Conservation (phyloP, 1,284 basidiomycete species). For the Veloboletus limbatus region DNA sequence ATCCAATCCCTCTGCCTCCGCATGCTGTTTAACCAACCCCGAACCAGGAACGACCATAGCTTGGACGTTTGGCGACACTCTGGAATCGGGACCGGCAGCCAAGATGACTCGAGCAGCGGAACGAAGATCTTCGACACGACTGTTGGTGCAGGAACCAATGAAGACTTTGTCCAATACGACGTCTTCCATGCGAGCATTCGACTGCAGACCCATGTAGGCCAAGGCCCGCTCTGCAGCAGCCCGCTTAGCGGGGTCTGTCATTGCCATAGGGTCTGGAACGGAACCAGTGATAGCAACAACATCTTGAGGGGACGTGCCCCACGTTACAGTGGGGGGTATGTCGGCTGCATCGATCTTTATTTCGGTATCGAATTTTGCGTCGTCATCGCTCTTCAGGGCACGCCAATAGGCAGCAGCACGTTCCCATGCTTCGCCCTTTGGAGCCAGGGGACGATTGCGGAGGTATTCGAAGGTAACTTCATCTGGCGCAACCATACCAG, state of each 20-base stretch:
- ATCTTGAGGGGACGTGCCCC: conserved; percentile 96
- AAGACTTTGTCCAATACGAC: conserved; percentile 92
- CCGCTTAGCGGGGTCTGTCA: conserved; percentile 66
- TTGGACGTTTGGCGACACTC: conserved; percentile 76
- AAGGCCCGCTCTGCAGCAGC: conserved; percentile 79
- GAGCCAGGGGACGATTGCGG: conserved; percentile 79
- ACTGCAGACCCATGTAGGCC: conserved; percentile 87
- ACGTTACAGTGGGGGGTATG: conserved; percentile 92
- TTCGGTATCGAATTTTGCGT: conserved; percentile 87
- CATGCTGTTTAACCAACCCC: conserved; percentile 91
- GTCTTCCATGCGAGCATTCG: conserved; percentile 84
- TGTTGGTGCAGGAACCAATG: conserved; percentile 97
- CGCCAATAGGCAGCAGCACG: conserved; percentile 87
- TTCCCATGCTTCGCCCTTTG: conserved; percentile 90
- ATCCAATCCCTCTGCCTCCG: conserved; percentile 91
- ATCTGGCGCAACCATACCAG: conserved; percentile 95
- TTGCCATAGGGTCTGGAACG: conserved; percentile 78
- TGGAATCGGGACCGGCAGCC: conserved; percentile 72
- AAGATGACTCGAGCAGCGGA: conserved; percentile 78
- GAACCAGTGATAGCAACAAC: conserved; percentile 83
- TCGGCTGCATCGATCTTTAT: conserved; percentile 85
- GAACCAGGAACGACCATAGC: conserved; percentile 98
- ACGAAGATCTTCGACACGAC: conserved; percentile 90
- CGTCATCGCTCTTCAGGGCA: conserved; percentile 81
- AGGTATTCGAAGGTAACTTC: conserved; percentile 90